Conservation (phyloP, 2,329 filamentous ascomycete genomes). For the Penicillium sp. region DNA sequence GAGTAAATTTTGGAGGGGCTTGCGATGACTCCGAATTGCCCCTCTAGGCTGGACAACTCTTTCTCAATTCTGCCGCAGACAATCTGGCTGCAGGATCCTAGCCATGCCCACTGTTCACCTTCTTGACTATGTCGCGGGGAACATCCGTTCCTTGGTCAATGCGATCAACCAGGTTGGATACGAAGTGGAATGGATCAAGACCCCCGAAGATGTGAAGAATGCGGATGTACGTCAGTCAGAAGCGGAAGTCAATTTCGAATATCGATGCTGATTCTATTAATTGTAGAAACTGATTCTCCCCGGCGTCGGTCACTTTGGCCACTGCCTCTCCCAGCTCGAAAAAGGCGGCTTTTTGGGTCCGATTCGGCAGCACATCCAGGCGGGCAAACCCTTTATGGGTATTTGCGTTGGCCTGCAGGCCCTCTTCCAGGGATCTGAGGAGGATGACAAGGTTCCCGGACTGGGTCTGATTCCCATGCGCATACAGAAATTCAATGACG, state of each 20-base stretch:
- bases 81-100: slow-evolving; percentile 2
- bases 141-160: slow-evolving; percentile 92
- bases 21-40: slow-evolving; percentile 10
- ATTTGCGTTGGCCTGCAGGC: slow-evolving; percentile 95
- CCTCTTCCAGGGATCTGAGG: slow-evolving; percentile 78
- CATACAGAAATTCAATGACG: slow-evolving; percentile 71
- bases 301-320: slow-evolving; percentile 94
- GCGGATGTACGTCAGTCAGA: slow-evolving; percentile 63
- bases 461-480: slow-evolving; percentile 68
- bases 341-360: slow-evolving; percentile 78
- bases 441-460: slow-evolving; percentile 67
- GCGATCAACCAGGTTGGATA: slow-evolving; percentile 95
- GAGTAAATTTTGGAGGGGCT: slow-evolving; percentile 16
- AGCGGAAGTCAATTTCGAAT: background rate
- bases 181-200: slow-evolving; percentile 83
- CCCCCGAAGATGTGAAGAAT: slow-evolving; percentile 74
- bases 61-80: background rate
- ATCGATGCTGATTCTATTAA: background rate
- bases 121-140: slow-evolving; percentile 88
- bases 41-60: background rate
- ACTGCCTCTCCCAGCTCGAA: slow-evolving; percentile 82
- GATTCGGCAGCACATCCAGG: slow-evolving; percentile 73
- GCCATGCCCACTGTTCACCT: slow-evolving; percentile 49
- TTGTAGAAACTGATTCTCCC: slow-evolving; percentile 84
- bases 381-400: slow-evolving; percentile 96